A percentile compares a stretch with the other conserved stretches of the same genome.
phyloP scores from a whole-genome alignment of 2,329 filamentous ascomycete species.

The Plectosphaerella sp. region DNA sequence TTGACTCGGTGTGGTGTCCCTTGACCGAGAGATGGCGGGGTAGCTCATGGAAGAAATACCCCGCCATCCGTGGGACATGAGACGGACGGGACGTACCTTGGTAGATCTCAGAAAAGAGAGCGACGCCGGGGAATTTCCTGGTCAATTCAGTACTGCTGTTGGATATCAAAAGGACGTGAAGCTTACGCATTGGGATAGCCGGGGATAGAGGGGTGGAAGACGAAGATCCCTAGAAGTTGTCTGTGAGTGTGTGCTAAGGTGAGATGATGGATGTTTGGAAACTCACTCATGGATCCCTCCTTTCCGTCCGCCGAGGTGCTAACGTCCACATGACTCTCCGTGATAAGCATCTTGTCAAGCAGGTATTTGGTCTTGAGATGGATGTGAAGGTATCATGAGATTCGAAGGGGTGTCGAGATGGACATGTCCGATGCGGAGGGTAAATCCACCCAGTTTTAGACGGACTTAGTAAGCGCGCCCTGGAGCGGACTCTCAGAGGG shows the following conservation, averaged over 20 bases:
- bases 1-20: neutral
- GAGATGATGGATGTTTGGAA: neutral
- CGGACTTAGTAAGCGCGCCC: no score
- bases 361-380: no score
- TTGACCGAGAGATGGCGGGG: conserved; percentile 5
- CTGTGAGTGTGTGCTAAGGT: neutral
- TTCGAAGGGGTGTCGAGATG: no score
- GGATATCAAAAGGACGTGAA: no score
- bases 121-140: conserved; percentile 75
- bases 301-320: conserved; percentile 47
- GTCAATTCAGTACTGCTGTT: neutral
- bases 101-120: conserved; percentile 91
- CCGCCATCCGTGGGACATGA: conserved; percentile 3
- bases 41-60: conserved; percentile 2
- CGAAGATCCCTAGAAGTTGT: conserved; percentile 64
- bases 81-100: conserved; percentile 60
- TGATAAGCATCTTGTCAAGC: conserved; percentile 42
- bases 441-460: no score
- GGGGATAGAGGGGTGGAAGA: conserved; percentile 81
- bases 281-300: conserved; percentile 48
- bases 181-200: conserved; percentile 79
- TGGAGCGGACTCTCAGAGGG: no score
- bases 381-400: no score
- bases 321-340: conserved; percentile 48
- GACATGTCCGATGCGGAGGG: no score